Evolutionary conservation across 2,329 filamentous ascomycete genomes (phyloP).

Genomic region (Aspergillus costaricaensis): DNA sequence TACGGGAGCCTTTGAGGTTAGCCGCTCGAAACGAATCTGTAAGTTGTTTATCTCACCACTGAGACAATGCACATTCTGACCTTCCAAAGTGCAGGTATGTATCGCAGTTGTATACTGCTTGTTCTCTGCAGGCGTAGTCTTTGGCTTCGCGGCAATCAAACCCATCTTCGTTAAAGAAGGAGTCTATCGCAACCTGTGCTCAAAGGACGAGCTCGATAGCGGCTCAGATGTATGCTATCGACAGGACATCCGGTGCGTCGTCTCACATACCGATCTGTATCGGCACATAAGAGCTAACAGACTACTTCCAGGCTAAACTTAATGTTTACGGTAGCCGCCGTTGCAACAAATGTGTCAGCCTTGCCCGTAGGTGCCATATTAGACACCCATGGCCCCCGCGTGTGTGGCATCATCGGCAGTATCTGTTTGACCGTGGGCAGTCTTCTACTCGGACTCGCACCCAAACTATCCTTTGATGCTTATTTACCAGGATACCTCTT

Average conservation of each 20-base stretch:
- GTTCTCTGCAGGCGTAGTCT: slow-evolving; percentile 76
- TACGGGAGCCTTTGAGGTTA: slow-evolving; percentile 56
- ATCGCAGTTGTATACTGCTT: slow-evolving; percentile 72
- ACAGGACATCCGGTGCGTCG: slow-evolving; percentile 56
- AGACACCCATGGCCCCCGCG: slow-evolving; percentile 76
- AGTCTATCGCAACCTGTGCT: slow-evolving; percentile 69
- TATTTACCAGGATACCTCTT: slow-evolving; percentile 74
- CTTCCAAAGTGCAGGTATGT: slow-evolving; percentile 63
- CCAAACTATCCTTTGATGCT: slow-evolving; percentile 68
- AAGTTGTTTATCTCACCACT: slow-evolving; percentile 27
- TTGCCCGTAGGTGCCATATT: slow-evolving; percentile 83
- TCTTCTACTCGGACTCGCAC: slow-evolving; percentile 69
- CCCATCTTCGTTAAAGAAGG: slow-evolving; percentile 74
- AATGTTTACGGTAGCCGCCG: slow-evolving; percentile 90
- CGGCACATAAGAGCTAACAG: neutral
- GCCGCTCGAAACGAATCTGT: slow-evolving; percentile 55
- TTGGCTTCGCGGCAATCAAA: slow-evolving; percentile 82
- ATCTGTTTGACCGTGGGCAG: slow-evolving; percentile 70
- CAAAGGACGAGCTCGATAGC: slow-evolving; percentile 51
- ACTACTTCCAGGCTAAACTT: slow-evolving; percentile 65
- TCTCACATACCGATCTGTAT: neutral
- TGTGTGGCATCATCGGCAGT: slow-evolving; percentile 72
- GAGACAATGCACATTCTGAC: slow-evolving; percentile 5
- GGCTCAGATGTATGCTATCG: slow-evolving; percentile 57
- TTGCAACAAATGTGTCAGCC: slow-evolving; percentile 83